Evolutionary conservation across 805 yeast species (phyloP).

Genomic region (Candida qinlingensis): DNA sequence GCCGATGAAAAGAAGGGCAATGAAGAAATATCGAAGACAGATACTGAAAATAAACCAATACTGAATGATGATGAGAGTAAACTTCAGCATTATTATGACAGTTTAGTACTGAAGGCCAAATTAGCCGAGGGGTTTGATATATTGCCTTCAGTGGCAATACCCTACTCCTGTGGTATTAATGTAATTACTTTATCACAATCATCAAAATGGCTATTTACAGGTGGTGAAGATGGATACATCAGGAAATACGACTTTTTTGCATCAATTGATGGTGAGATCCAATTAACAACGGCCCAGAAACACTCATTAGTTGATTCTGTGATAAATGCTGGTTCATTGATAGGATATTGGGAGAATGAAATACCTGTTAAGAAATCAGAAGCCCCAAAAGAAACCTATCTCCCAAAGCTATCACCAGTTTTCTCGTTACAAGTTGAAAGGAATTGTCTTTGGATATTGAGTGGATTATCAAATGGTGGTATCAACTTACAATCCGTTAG

Average conservation of each 20-base stretch:
- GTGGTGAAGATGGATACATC: conserved; percentile 94
- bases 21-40: conserved; percentile 5
- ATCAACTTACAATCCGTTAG: conserved; percentile 79
- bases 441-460: conserved; percentile 76
- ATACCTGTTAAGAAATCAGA: conserved; percentile 58
- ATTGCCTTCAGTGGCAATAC: conserved; percentile 82
- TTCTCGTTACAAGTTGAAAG: conserved; percentile 80
- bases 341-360: conserved; percentile 95
- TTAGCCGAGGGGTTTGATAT: conserved; percentile 59
- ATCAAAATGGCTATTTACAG: conserved; percentile 82
- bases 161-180: conserved; percentile 74
- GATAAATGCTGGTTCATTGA: conserved; percentile 74
- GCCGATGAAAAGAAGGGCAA: conserved; percentile 12
- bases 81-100: conserved; percentile 25
- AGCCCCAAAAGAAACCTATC: conserved; percentile 32
- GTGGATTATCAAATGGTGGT: conserved; percentile 84
- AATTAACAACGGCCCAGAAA: conserved; percentile 84
- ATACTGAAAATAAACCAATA: conserved; percentile 3
- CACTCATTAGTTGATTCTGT: conserved; percentile 86
- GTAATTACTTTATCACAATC: conserved; percentile 74
- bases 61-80: conserved; percentile 10
- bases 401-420: conserved; percentile 74
- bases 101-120: conserved; percentile 38
- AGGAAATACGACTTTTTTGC: conserved; percentile 83
- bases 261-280: conserved; percentile 80